Conservation (phyloP, 192 early-diverging fungal species). For the Coemansia furcata region DNA sequence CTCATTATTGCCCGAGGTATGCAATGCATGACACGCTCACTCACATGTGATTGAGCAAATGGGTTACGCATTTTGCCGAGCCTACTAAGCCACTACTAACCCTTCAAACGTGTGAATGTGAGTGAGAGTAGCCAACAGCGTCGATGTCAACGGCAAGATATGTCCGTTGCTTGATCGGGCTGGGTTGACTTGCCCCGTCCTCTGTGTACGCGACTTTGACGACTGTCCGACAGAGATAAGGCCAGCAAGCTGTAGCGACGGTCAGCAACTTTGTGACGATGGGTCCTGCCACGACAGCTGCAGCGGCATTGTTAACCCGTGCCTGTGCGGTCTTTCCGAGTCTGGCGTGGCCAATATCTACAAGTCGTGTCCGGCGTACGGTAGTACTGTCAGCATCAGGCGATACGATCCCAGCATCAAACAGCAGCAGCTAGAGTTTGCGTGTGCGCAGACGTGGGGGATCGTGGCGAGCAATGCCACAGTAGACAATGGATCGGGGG, state of each 20-base stretch:
- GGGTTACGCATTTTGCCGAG: background rate
- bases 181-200: conserved; percentile 52
- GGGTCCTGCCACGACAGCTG: conserved; percentile 55
- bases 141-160: conserved; percentile 47
- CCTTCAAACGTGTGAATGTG: background rate
- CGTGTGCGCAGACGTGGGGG: conserved; percentile 30
- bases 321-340: conserved; percentile 47
- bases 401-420: conserved; percentile 55
- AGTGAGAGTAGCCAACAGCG: conserved; percentile 44
- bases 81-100: background rate
- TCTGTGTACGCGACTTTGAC: conserved; percentile 54
- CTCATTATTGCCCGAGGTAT: background rate
- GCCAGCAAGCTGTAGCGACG: conserved; percentile 28
- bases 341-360: conserved; percentile 22
- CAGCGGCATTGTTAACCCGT: conserved; percentile 49
- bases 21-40: background rate
- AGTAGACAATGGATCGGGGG: conserved; percentile 3
- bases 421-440: conserved; percentile 30
- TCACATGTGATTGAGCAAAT: background rate
- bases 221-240: conserved; percentile 53
- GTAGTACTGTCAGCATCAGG: conserved; percentile 40
- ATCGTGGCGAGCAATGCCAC: conserved; percentile 20
- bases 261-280: conserved; percentile 56
- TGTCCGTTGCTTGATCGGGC: conserved; percentile 55
- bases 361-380: conserved; percentile 55